Percentiles rank a stretch among this genome's conserved stretches.
These are phyloP conservation scores for Nicotiana sylvestris DNA, from an alignment of 257 asterid genomes.

Conservation along the genomic window DNA sequence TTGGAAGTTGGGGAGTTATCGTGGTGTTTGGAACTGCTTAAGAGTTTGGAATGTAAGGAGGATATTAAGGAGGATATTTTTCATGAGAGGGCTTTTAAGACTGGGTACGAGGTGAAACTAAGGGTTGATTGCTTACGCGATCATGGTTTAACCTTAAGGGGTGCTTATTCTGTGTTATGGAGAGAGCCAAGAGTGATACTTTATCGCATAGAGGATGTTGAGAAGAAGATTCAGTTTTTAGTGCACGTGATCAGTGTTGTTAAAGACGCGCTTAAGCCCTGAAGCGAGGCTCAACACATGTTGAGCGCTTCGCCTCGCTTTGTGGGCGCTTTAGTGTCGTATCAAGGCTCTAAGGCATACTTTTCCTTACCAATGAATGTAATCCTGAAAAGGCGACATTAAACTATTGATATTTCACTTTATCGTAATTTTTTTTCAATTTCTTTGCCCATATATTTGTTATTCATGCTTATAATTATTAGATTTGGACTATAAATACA, in stretches of 20 bases:
- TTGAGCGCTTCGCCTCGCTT: no score
- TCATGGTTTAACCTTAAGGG: constrained; percentile 59
- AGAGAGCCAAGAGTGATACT: constrained; percentile 79
- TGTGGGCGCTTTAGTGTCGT: no score
- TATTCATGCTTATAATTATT: no score
- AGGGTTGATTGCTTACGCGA: constrained; percentile 64
- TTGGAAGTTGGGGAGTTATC: constrained; percentile 80
- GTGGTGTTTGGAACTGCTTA: constrained; percentile 55
- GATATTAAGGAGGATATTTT: constrained; percentile 49
- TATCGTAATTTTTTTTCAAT: no score
- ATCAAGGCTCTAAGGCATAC: no score
- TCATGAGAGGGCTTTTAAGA: constrained; percentile 50
- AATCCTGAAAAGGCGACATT: no score
- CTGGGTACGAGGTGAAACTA: constrained; percentile 57
- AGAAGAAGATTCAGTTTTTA: constrained; percentile 65
- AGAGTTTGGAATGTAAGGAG: constrained; percentile 61
- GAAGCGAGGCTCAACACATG: no score
- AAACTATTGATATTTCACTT: no score
- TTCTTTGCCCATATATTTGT: no score
- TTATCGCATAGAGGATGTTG: constrained; percentile 42
- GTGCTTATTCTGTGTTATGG: constrained; percentile 71
- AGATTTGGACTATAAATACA: no score
- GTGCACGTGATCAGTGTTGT: constrained; percentile 21
- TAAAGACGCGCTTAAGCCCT: no score
- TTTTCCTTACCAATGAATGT: no score